Conservation (phyloP, 2,329 filamentous ascomycete species). For the Exophiala oligosperma region DNA sequence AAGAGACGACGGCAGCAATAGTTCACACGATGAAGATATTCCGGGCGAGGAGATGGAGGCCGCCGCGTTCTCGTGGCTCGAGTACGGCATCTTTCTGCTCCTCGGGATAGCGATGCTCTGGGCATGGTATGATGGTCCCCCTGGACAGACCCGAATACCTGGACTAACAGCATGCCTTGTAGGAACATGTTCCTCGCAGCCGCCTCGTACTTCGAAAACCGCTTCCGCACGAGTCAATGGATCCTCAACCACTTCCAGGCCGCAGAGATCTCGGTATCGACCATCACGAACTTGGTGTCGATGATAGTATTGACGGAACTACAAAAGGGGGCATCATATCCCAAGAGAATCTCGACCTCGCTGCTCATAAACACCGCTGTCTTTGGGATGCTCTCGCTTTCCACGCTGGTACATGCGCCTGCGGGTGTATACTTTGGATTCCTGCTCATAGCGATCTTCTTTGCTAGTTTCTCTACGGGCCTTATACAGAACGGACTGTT, state of each 20-base stretch:
- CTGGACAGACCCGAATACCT: neutral
- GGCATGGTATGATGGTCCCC: slow-evolving; percentile 70
- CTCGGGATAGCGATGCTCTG: slow-evolving; percentile 93
- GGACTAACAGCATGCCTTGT: slow-evolving; percentile 7
- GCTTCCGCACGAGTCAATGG: slow-evolving; percentile 70
- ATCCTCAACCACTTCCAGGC: slow-evolving; percentile 84
- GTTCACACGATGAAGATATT: neutral
- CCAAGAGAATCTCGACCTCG: slow-evolving; percentile 76
- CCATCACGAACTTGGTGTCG: slow-evolving; percentile 73
- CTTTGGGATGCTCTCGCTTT: slow-evolving; percentile 77
- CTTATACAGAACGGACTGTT: slow-evolving; percentile 93
- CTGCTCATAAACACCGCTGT: slow-evolving; percentile 74
- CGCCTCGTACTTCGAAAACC: slow-evolving; percentile 84
- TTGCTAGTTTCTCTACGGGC: slow-evolving; percentile 76
- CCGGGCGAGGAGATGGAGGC: slow-evolving; percentile 14
- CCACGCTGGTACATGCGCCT: slow-evolving; percentile 69
- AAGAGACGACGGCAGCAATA: slow-evolving; percentile 15
- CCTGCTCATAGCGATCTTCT: slow-evolving; percentile 76
- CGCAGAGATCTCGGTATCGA: slow-evolving; percentile 82
- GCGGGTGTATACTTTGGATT: slow-evolving; percentile 74
- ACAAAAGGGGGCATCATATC: slow-evolving; percentile 82
- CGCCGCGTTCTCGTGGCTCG: slow-evolving; percentile 73
- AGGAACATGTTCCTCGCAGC: slow-evolving; percentile 99
- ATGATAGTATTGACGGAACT: slow-evolving; percentile 77
- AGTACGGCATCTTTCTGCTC: slow-evolving; percentile 82